Percentiles rank a stretch among this genome's conserved stretches.
These are phyloP conservation scores for Mastigamoeba balamuthi DNA, from an alignment of 78 protist genomes.

Conservation along the genomic window DNA sequence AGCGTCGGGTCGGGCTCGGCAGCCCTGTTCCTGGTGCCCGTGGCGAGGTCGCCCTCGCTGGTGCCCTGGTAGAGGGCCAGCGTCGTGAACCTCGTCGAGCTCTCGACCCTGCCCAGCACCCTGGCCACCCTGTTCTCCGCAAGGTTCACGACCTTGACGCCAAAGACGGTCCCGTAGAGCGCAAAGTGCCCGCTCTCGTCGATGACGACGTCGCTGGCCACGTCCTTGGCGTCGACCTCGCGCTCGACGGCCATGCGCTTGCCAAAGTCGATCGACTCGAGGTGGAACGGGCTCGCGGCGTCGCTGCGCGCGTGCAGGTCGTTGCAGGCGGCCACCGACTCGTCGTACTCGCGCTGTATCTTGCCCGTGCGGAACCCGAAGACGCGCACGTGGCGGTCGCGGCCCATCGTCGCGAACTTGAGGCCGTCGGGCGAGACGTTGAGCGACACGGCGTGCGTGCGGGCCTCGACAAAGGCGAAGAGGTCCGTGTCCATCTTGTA, in stretches of 20 bases:
- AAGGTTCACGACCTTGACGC: conserved; percentile 78
- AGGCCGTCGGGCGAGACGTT: conserved; percentile 45
- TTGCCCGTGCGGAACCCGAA: conserved; percentile 55
- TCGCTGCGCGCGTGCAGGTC: conserved; percentile 30
- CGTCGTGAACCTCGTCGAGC: conserved; percentile 62
- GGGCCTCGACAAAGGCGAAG: conserved; percentile 43
- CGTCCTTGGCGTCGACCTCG: conserved; percentile 24
- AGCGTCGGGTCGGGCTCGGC: conserved; percentile 71
- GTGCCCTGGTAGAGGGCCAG: conserved; percentile 36
- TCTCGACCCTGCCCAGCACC: conserved; percentile 78
- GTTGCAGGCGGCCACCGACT: conserved; percentile 12
- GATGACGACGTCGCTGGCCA: conserved; percentile 42
- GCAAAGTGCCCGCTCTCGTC: conserved; percentile 73
- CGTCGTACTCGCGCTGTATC: conserved; percentile 61
- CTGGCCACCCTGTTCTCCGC: conserved; percentile 40
- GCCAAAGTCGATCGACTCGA: conserved; percentile 80
- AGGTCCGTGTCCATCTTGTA: conserved; percentile 85
- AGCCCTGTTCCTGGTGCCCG: conserved; percentile 15
- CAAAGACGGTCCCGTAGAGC: conserved; percentile 76
- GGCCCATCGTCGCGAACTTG: conserved; percentile 38
- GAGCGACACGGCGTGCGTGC: conserved; percentile 41
- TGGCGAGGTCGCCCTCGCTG: conserved; percentile 18
- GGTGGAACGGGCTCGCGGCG: not conserved
- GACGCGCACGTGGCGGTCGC: conserved; percentile 55
- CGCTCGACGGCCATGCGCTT: conserved; percentile 76